Evolutionary conservation across 2,329 filamentous ascomycete species (phyloP), one percentile per base, ranked within the genome.

Genomic region (Elsinoe fawcettii): DNA sequence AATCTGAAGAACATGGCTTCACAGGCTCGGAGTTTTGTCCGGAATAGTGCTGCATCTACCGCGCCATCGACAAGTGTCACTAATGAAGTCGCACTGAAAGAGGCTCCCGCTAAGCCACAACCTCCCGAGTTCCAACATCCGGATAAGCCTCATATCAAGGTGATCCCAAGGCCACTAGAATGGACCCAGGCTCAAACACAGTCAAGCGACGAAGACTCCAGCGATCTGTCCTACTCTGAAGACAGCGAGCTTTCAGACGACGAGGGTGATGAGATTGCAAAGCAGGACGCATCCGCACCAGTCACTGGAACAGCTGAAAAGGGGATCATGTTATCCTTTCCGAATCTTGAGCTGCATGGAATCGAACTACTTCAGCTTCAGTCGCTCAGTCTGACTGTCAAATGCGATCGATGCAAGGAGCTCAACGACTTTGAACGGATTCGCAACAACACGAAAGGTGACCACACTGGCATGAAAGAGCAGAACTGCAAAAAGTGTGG

Each of bases 371-470:
- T 95, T 7, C 83, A 91, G 63, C 71, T 92, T 1, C 75, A 79
- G 0, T 76, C 80, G 22, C 73, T 93, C 30, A 84, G 81, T 58
- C 75, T 93, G 61, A 86, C 80, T 2, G 76, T 90, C 61, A 91
- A 90, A 68, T 95, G 89, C 68, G 82, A 85, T 55, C 81, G 89
- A 36, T 95, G 89, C 76, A 90, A 86, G 68, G 86, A 87, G 3
- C 69, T 77, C 11, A 83, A 84, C 65, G 89, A 93, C 60, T 72
- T 91, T 39, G 81, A 81, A 6, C 82, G 82, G 22, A 74, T 92
- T 7, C 82, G 80, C 58, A 78, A 83, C 44, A 77, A 77, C 39
- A 71, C 69, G 23, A 71, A 73, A 25, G 71, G 71, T 30, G 73
- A 72, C 32, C 61, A 62, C 14, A 63, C 71, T 11, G 67, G 71